A percentile compares a stretch with the other conserved stretches of the same genome.
Conservation (phyloP, 495 filamentous ascomycete species). For the Durotheca rogersii region DNA sequence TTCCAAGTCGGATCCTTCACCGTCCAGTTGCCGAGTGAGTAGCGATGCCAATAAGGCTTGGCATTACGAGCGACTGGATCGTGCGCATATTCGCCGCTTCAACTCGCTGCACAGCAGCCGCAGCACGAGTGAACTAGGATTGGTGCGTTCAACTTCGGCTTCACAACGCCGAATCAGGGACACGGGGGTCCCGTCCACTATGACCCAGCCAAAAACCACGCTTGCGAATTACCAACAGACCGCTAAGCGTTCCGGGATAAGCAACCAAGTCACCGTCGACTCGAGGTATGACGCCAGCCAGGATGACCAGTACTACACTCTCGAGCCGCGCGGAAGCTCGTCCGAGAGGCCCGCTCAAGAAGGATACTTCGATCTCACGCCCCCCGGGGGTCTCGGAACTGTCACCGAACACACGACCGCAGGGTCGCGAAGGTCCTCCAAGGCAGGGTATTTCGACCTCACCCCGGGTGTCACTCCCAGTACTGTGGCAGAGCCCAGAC, state of each 20-base stretch:
- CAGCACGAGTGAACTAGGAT: conserved; percentile 58
- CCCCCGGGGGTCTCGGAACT: conserved; percentile 1
- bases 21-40: not conserved
- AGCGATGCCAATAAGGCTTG: conserved; percentile 17
- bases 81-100: conserved; percentile 9
- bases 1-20: conserved; percentile 26
- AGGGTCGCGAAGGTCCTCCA: conserved; percentile 2
- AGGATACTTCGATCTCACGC: conserved; percentile 13
- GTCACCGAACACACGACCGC: conserved; percentile 15
- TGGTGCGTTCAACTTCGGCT: conserved; percentile 50
- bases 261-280: conserved; percentile 7
- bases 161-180: conserved; percentile 16
- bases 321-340: conserved; percentile 12
- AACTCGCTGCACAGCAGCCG: conserved; percentile 18
- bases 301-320: conserved; percentile 17
- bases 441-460: conserved; percentile 7
- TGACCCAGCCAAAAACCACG: conserved; percentile 28
- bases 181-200: conserved; percentile 1
- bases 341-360: not conserved
- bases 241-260: conserved; percentile 7
- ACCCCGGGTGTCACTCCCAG: conserved; percentile 3
- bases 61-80: conserved; percentile 25
- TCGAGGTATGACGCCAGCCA: conserved; percentile 1
- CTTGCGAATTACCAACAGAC: conserved; percentile 1
- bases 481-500: not conserved